Conservation (phyloP, 805 yeast genomes). For the Ogataea salicorniae region DNA sequence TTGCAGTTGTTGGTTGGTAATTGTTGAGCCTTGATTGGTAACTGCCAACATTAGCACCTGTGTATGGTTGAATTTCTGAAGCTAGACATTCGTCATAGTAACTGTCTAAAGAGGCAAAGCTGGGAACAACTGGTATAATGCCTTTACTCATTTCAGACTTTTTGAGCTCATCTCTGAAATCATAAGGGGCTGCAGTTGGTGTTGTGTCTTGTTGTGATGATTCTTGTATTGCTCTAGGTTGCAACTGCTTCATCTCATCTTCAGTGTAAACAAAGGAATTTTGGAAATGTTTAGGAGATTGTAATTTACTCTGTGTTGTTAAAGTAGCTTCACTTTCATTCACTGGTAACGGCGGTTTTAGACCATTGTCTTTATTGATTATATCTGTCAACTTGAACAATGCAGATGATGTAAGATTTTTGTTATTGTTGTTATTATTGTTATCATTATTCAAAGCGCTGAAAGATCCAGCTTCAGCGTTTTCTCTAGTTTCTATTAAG, state of each 20-base stretch:
- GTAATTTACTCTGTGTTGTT: slow-evolving; percentile 1
- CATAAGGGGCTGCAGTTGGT: slow-evolving; percentile 9
- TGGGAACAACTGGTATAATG: slow-evolving; percentile 56
- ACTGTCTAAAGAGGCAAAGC: slow-evolving; percentile 75
- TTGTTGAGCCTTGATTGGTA: slow-evolving; percentile 4
- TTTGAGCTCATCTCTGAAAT: slow-evolving; percentile 17
- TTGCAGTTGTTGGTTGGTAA: neutral
- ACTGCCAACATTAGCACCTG: slow-evolving; percentile 2
- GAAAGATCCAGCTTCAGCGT: slow-evolving; percentile 17
- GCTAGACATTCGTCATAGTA: slow-evolving; percentile 35
- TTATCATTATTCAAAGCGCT: slow-evolving; percentile 9
- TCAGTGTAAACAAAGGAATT: neutral
- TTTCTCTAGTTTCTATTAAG: slow-evolving; percentile 18
- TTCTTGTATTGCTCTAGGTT: neutral
- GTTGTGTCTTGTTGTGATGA: neutral
- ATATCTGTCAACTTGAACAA: slow-evolving; percentile 18
- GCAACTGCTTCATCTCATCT: neutral
- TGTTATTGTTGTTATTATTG: no score
- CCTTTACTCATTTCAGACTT: slow-evolving; percentile 7
- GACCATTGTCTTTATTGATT: slow-evolving; percentile 10
- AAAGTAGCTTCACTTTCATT: slow-evolving; percentile 11
- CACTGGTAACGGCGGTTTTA: neutral
- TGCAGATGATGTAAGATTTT: slow-evolving; percentile 10
- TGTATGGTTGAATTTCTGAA: slow-evolving; percentile 3
- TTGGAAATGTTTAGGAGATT: neutral